These are phyloP conservation scores for Wallacemonas sp. DNA, from an alignment of 208 protist genomes.

Conservation along the genomic window DNA sequence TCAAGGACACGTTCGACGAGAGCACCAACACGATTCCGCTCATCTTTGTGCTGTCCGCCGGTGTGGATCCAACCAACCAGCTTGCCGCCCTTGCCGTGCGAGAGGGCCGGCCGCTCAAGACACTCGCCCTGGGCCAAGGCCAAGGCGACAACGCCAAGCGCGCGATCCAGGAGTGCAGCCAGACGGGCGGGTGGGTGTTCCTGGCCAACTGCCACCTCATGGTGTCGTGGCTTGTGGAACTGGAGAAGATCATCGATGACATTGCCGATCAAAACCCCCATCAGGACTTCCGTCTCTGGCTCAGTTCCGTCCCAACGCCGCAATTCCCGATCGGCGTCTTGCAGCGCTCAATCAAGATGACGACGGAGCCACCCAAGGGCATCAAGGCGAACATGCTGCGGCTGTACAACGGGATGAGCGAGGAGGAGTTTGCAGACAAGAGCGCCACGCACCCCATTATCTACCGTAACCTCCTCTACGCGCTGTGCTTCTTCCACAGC, in stretches of 20 bases:
- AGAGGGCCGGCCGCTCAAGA: slow-evolving; percentile 82
- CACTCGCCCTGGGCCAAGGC: slow-evolving; percentile 96
- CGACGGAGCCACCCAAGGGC: slow-evolving; percentile 98
- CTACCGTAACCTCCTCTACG: slow-evolving; percentile 97
- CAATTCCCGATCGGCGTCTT: slow-evolving; percentile 97
- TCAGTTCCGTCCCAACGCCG: slow-evolving; percentile 96
- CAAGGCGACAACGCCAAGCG: slow-evolving; percentile 95
- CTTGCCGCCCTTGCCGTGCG: slow-evolving; percentile 90
- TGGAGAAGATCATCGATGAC: slow-evolving; percentile 97
- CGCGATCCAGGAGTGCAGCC: slow-evolving; percentile 91
- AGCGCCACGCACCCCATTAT: slow-evolving; percentile 59
- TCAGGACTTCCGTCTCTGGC: slow-evolving; percentile 98
- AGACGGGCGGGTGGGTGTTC: slow-evolving; percentile 97
- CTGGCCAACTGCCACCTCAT: slow-evolving; percentile 98
- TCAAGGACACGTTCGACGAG: slow-evolving; percentile 93
- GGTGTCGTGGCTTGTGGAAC: slow-evolving; percentile 95
- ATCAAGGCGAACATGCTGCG: slow-evolving; percentile 97
- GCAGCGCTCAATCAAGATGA: slow-evolving; percentile 98
- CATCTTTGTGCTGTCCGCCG: slow-evolving; percentile 97
- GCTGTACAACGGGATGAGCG: slow-evolving; percentile 93
- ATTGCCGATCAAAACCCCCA: slow-evolving; percentile 89
- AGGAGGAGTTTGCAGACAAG: slow-evolving; percentile 88
- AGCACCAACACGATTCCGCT: slow-evolving; percentile 93
- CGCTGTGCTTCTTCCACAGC: slow-evolving; percentile 98
- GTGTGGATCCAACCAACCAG: slow-evolving; percentile 96